phyloP scores from a whole-genome alignment of 441 rosid species.

The Monsonia emarginata region DNA sequence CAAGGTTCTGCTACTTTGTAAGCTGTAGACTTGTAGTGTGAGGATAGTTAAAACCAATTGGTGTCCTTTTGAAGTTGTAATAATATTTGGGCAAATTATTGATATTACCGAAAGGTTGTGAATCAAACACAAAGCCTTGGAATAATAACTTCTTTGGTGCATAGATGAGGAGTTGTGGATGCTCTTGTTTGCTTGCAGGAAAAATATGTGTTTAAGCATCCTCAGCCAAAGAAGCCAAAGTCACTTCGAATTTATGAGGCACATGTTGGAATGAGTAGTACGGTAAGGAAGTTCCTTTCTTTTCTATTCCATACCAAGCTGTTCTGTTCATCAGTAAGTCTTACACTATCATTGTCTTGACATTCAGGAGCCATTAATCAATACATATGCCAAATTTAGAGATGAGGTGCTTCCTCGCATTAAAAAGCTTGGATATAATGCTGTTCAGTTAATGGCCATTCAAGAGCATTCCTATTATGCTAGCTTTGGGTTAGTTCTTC shows the following conservation, averaged over 20 bases:
- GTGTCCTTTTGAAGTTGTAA: too few relatives aligned
- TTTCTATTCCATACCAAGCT: constrained; percentile 1
- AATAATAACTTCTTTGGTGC: background rate
- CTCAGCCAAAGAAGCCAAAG: constrained; percentile 75
- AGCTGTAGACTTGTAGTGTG: background rate
- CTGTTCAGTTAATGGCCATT: constrained; percentile 95
- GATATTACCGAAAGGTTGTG: background rate
- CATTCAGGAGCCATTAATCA: constrained; percentile 74
- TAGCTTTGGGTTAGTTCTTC: constrained; percentile 76
- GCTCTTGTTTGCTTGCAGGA: constrained; percentile 38
- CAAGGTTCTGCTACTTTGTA: background rate
- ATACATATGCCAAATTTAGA: constrained; percentile 80
- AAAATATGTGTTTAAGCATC: constrained; percentile 66
- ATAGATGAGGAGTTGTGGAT: constrained; percentile 3
- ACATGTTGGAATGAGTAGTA: constrained; percentile 98
- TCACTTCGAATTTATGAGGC: constrained; percentile 91
- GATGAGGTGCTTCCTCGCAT: constrained; percentile 95
- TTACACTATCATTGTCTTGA: constrained; percentile 15
- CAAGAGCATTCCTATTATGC: constrained; percentile 97
- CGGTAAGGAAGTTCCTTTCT: constrained; percentile 39
- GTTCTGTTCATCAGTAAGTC: too few relatives aligned
- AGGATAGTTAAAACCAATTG: background rate
- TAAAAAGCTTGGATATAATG: constrained; percentile 86
- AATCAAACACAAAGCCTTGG: background rate
- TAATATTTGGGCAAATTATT: background rate